phyloP scores from a whole-genome alignment of 1,284 basidiomycete genomes.

The Cutaneotrichosporon sp. region DNA sequence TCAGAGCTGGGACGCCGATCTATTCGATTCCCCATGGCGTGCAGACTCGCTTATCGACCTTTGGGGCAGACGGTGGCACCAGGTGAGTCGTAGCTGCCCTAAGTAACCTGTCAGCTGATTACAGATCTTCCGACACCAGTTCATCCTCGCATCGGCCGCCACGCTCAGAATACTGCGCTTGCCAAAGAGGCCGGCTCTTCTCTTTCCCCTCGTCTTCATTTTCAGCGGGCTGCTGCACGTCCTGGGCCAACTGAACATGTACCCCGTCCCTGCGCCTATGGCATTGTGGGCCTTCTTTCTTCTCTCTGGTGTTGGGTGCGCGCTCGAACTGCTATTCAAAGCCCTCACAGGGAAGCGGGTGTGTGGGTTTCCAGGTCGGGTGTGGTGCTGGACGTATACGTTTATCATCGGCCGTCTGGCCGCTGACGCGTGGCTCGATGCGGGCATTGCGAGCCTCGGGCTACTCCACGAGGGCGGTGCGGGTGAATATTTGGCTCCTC shows the following conservation, averaged over 20 bases:
- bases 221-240: slow-evolving; percentile 42
- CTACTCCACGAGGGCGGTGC: slow-evolving; percentile 4
- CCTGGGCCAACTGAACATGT: slow-evolving; percentile 35
- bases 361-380: slow-evolving; percentile 31
- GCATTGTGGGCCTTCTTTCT: slow-evolving; percentile 37
- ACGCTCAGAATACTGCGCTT: slow-evolving; percentile 23
- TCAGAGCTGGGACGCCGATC: slow-evolving; percentile 37
- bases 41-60: slow-evolving; percentile 43
- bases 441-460: slow-evolving; percentile 6
- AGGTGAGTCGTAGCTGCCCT: slow-evolving; percentile 35
- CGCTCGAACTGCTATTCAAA: slow-evolving; percentile 14
- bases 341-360: slow-evolving; percentile 30
- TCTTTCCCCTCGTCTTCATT: slow-evolving; percentile 36
- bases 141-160: slow-evolving; percentile 33
- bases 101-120: not conserved
- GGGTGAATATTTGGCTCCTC: slow-evolving; percentile 4
- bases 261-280: slow-evolving; percentile 31
- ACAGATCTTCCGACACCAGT: slow-evolving; percentile 32
- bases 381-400: slow-evolving; percentile 26
- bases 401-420: slow-evolving; percentile 28
- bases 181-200: slow-evolving; percentile 19
- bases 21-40: slow-evolving; percentile 38
- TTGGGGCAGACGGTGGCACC: slow-evolving; percentile 49
- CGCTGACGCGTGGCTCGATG: slow-evolving; percentile 35
- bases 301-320: slow-evolving; percentile 32